Conservation (phyloP, 306 rosid species). For the Trifolium dubium region DNA sequence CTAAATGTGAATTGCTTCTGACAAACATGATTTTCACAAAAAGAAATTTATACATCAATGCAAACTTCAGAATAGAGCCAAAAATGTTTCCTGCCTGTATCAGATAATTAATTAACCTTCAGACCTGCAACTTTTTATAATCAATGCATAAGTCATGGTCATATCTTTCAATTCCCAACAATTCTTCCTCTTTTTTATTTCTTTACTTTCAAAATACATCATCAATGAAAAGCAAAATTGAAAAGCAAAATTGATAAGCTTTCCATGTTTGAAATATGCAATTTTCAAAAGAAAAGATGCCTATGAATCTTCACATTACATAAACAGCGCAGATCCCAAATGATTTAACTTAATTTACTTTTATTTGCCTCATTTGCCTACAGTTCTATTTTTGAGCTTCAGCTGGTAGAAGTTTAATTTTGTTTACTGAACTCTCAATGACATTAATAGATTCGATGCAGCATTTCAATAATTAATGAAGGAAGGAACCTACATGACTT, state of each 20-base stretch:
- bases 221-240: constrained; percentile 18
- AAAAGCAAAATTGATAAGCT: too few relatives aligned
- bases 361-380: background rate
- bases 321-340: constrained; percentile 2
- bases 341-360: constrained; percentile 14
- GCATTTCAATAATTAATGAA: constrained; percentile 8
- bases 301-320: constrained; percentile 17
- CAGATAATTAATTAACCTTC: constrained; percentile 29
- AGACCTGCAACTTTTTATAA: constrained; percentile 3
- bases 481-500: constrained; percentile 10
- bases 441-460: background rate
- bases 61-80: constrained; percentile 24
- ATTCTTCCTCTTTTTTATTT: constrained; percentile 5
- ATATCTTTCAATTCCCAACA: background rate
- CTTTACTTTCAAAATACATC: background rate
- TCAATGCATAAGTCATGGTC: background rate
- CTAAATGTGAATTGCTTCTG: constrained; percentile 5
- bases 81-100: background rate
- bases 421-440: background rate
- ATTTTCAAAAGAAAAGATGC: constrained; percentile 9
- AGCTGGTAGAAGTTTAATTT: constrained; percentile 20
- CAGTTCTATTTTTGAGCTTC: background rate
- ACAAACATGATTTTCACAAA: constrained; percentile 27
- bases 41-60: constrained; percentile 17
- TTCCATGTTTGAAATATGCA: background rate